A percentile compares a stretch with the other conserved stretches of the same genome.
Evolutionary conservation across 441 rosid species (phyloP).

Genomic region (Gossypium schwendimanii): DNA sequence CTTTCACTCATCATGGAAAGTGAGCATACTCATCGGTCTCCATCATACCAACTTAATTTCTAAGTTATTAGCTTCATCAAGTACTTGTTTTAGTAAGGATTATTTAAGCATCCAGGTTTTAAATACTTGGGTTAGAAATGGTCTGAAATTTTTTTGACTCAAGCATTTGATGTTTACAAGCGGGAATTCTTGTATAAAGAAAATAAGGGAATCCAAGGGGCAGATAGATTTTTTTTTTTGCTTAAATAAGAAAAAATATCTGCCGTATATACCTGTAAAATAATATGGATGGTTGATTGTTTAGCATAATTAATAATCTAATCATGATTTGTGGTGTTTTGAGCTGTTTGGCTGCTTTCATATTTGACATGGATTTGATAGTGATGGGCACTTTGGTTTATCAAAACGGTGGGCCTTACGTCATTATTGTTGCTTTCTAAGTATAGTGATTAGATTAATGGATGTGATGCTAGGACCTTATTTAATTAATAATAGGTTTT

Average conservation of each 20-base stretch:
- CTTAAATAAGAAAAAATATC: background rate
- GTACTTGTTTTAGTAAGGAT: background rate
- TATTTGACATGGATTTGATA: background rate
- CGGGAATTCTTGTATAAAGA: background rate
- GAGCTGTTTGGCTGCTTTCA: conserved; percentile 5
- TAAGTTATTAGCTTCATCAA: background rate
- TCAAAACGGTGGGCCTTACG: background rate
- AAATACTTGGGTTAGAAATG: background rate
- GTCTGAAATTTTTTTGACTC: background rate
- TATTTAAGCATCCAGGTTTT: background rate
- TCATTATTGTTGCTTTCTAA: background rate
- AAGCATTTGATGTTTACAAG: background rate
- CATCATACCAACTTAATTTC: background rate
- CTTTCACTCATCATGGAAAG: background rate
- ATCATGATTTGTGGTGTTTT: background rate
- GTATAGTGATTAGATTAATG: background rate
- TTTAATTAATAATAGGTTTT: background rate
- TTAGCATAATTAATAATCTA: background rate
- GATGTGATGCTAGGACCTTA: background rate
- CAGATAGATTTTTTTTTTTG: too few species aligned
- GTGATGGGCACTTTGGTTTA: background rate
- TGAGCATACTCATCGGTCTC: background rate
- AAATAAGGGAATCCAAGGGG: background rate
- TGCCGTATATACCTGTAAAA: background rate
- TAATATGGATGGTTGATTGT: background rate